These are phyloP conservation scores for Vaccinium vitisidaea DNA, from an alignment of 148 eudicot genomes.

Conservation along the genomic window DNA sequence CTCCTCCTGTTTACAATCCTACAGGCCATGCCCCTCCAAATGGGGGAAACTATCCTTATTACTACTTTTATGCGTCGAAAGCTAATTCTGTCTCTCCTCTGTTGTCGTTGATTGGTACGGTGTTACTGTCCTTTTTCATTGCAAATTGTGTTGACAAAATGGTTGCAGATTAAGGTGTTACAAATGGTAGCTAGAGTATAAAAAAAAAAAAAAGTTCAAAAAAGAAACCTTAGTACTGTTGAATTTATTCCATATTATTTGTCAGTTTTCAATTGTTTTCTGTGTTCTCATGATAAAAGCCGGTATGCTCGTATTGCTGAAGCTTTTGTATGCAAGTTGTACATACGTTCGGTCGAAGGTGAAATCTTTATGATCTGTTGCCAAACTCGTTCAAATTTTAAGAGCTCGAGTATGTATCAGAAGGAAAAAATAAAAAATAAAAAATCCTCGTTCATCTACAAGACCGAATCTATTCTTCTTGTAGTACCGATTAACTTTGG, in stretches of 20 bases:
- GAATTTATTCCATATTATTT: background rate
- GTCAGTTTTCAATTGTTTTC: background rate
- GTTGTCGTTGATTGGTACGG: background rate
- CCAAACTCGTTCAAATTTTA: too few species aligned
- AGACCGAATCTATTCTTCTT: too few species aligned
- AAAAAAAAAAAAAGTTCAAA: background rate
- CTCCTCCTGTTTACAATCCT: conserved; percentile 38
- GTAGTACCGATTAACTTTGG: too few species aligned
- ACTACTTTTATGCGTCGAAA: conserved; percentile 64
- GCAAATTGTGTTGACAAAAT: background rate
- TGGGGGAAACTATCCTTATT: conserved; percentile 53
- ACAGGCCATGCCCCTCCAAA: conserved; percentile 34
- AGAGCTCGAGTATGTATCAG: too few species aligned
- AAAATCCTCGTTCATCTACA: too few species aligned
- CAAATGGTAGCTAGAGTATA: background rate
- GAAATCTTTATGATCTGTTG: too few species aligned
- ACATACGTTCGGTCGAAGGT: too few species aligned
- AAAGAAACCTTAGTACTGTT: background rate
- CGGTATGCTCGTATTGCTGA: too few species aligned
- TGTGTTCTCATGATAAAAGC: background rate
- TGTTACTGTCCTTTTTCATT: background rate
- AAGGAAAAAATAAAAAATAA: too few species aligned
- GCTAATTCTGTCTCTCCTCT: conserved; percentile 23
- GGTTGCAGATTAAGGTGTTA: background rate
- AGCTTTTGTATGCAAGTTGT: too few species aligned